Evolutionary conservation across 139 green algal genomes (phyloP).

Genomic region (Zygnema cylindricum): DNA sequence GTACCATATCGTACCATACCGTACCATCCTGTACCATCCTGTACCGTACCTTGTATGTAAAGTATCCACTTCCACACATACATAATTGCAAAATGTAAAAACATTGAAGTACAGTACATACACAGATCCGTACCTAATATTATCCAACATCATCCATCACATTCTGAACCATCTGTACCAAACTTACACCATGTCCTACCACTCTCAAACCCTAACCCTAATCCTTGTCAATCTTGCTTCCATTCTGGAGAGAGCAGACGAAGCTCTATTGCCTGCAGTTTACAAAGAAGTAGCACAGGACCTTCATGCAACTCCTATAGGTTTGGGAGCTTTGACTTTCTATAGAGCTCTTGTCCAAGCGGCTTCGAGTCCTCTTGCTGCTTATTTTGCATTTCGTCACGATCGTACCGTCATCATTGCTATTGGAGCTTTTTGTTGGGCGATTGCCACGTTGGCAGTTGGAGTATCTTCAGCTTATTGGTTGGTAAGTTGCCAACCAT

Average conservation of each 20-base stretch:
- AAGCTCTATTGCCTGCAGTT: conserved; percentile 78
- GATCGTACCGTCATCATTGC: conserved; percentile 37
- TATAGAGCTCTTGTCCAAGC: conserved; percentile 56
- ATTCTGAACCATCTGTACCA: too few species aligned
- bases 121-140: too few species aligned
- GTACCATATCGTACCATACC: too few species aligned
- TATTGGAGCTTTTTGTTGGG: conserved; percentile 40
- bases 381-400: background rate
- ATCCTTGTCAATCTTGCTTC: conserved; percentile 64
- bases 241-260: conserved; percentile 77
- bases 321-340: conserved; percentile 53
- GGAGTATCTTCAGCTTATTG: conserved; percentile 34
- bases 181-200: too few species aligned
- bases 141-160: too few species aligned
- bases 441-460: conserved; percentile 15
- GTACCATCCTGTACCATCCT: too few species aligned
- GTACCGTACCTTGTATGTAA: too few species aligned
- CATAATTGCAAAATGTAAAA: too few species aligned
- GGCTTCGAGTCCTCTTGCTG: conserved; percentile 24
- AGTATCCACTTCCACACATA: too few species aligned
- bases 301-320: conserved; percentile 71
- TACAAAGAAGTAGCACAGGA: conserved; percentile 68
- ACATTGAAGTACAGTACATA: too few species aligned
- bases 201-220: too few species aligned
- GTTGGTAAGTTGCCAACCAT: conserved; percentile 32